Evolutionary conservation across 441 rosid species (phyloP).

Genomic region (Caryocar brasiliense): DNA sequence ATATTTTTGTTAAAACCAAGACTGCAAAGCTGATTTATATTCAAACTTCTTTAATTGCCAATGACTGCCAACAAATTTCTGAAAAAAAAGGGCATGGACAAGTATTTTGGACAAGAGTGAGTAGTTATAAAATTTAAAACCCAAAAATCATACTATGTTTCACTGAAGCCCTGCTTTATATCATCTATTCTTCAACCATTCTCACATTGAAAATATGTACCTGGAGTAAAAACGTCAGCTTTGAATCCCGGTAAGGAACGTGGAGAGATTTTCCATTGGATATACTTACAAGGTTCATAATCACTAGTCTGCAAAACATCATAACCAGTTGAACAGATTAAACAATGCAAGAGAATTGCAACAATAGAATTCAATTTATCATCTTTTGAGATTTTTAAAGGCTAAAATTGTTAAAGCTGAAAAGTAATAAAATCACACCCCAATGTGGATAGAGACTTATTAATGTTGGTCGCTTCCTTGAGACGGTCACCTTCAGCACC

Average conservation of each 20-base stretch:
- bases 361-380: too few relatives aligned
- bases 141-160: too few relatives aligned
- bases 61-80: too few relatives aligned
- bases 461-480: slow-evolving; percentile 95
- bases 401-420: background rate
- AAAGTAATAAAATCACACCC: slow-evolving; percentile 41
- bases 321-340: slow-evolving; percentile 7
- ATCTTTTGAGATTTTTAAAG: background rate
- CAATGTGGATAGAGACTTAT: slow-evolving; percentile 93
- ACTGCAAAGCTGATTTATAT: too few relatives aligned
- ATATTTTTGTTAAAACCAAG: too few relatives aligned
- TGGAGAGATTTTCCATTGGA: slow-evolving; percentile 94
- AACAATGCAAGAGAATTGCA: slow-evolving; percentile 1
- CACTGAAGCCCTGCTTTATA: too few relatives aligned
- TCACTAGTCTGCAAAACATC: slow-evolving; percentile 66
- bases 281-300: slow-evolving; percentile 90
- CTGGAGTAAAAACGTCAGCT: slow-evolving; percentile 98
- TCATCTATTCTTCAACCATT: background rate
- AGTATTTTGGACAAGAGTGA: too few relatives aligned
- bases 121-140: too few relatives aligned
- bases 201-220: slow-evolving; percentile 20
- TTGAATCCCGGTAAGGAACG: slow-evolving; percentile 96
- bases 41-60: too few relatives aligned
- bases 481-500: slow-evolving; percentile 99
- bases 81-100: too few relatives aligned